Base-by-base conservation (phyloP, 345 rosid genomes). In the Passiflora organensis region DNA sequence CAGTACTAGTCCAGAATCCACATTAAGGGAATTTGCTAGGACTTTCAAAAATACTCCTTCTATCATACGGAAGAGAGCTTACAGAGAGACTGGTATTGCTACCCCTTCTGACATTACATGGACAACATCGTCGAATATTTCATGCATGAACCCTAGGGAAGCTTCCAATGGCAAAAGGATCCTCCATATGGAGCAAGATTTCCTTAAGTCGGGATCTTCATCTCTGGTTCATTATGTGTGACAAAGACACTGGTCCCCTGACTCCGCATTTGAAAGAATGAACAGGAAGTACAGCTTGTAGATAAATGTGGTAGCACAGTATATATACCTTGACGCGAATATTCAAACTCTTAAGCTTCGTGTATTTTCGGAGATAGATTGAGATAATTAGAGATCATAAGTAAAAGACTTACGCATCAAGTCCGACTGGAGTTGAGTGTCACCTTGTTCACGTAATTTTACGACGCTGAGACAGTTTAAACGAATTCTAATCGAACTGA, bases 1-100 rank as follows among this genome's bases (percentile, higher is more conserved):
- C 43, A 23, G 16, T 44, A 24, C 13, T 32, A 58, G 53, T 58
- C 63, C 59, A 13, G 63, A 45, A 65, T 44, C 63, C 10, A 52
- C 52, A 36, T 45, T 65, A 39, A 65, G 64, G 64, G 51, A 52
- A 16, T 51, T 58, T 10, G 70, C 70, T 16, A 65, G 63, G 59
- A 51, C 70, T 13, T 65, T 65, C 17, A 51, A 51, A 46, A 58
- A 65, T 20, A 65, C 53, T 9, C 70, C 70, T 37, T 65, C 70
- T 12, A 65, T 65, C 21, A 58, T 58, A 19, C 43, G 70, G 51
- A 65, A 52, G 56, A 37, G 70, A 43, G 16, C 47, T 32, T 58
- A 6, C 53, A 55, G 25, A 20, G 48, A 41, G 44, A 18, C 47
- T 13, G 58, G 58, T 0, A 1, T 14, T 37, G 43, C 55, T 0